Percentiles rank a stretch among this genome's conserved stretches.
phyloP scores from a whole-genome alignment of 1,139 yeast species.

The Eremothecium gossypii region DNA sequence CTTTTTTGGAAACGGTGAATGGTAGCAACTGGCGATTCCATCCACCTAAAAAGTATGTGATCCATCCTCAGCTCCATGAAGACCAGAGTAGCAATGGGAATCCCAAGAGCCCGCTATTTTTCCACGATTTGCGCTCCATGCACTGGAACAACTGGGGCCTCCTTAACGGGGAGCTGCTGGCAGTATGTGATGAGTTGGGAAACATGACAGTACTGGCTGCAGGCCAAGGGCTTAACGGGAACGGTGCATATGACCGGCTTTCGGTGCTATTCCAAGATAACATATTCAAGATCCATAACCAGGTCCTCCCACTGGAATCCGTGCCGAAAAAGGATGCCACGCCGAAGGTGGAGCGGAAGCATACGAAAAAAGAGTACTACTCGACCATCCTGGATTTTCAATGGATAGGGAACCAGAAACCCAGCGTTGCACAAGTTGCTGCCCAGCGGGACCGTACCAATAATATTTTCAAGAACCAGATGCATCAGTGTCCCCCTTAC shows the following conservation, averaged over 20 bases:
- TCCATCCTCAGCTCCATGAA: conserved; percentile 29
- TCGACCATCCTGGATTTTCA: conserved; percentile 27
- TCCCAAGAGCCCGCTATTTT: conserved; percentile 17
- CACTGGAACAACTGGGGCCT: conserved; percentile 31
- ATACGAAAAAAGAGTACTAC: conserved; percentile 27
- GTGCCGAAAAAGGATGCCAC: conserved; percentile 9
- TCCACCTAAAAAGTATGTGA: conserved; percentile 25
- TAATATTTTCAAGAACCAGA: conserved; percentile 25
- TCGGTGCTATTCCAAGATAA: conserved; percentile 30
- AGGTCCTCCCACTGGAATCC: conserved; percentile 20
- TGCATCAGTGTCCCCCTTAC: conserved; percentile 28
- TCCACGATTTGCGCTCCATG: conserved; percentile 24
- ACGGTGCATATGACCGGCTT: conserved; percentile 27
- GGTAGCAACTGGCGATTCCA: conserved; percentile 32
- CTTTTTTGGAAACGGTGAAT: conserved; percentile 29
- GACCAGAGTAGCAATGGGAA: conserved; percentile 8
- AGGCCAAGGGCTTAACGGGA: conserved; percentile 29
- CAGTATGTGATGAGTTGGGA: conserved; percentile 30
- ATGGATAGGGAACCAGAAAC: conserved; percentile 30
- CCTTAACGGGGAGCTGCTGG: conserved; percentile 29
- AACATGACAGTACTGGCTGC: conserved; percentile 29
- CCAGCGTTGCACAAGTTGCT: conserved; percentile 24
- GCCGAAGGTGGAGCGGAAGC: conserved; percentile 21
- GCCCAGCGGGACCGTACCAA: conserved; percentile 25
- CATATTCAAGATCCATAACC: conserved; percentile 27